Base-by-base conservation (phyloP, 192 early-diverging fungal genomes). In the Phlyctochytrium bullatum region DNA sequence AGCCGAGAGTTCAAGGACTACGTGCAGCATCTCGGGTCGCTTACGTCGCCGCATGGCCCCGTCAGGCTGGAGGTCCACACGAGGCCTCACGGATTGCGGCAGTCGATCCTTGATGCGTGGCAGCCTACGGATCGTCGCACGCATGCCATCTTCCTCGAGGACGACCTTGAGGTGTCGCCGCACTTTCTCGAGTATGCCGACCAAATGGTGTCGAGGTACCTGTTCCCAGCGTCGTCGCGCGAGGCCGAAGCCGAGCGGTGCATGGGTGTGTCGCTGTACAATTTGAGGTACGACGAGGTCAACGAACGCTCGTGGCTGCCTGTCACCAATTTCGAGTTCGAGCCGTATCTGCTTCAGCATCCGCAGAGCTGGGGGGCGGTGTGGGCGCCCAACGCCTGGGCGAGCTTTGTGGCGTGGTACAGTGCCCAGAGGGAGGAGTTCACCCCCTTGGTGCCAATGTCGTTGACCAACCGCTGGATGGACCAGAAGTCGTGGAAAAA, bases 111-210 rank as follows among this genome's bases (percentile, higher is more conserved):
- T 47, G 73, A 75, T 29, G 63, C 71, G 31, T 72, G 71, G 71
- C 60, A 61, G 1, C 67, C 73, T 27, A 6, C 31, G 14, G 25
- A 25, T 40, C 57, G 60, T 2, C 10, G 34, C 12, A 62, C 62
- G 54, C 64, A 64, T 40, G 73, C 36, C 14, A 66, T 75, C 34
- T 75, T 75, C 56, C 56, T 75, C 2, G 73, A 75, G 64, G 73
- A 75, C 36, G 73, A 75, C 57, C 47, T 75, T 24, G 53, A 53
- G 2, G 73, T 75, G 24, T 75, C 73, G 23, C 63, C 32, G 27
- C 71, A 69, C 29, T 75, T 72, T 60, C 51, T 73, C 31, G 64
- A 75, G 53, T 75, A 69, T 47, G 64, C 62, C 1, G 69, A 71
- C 24, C 69, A 71, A 64, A 64, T 71, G 62, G 62, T 71, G 0